Conservation (phyloP, 2,329 filamentous ascomycete species). For the Grosmannia clavigera region DNA sequence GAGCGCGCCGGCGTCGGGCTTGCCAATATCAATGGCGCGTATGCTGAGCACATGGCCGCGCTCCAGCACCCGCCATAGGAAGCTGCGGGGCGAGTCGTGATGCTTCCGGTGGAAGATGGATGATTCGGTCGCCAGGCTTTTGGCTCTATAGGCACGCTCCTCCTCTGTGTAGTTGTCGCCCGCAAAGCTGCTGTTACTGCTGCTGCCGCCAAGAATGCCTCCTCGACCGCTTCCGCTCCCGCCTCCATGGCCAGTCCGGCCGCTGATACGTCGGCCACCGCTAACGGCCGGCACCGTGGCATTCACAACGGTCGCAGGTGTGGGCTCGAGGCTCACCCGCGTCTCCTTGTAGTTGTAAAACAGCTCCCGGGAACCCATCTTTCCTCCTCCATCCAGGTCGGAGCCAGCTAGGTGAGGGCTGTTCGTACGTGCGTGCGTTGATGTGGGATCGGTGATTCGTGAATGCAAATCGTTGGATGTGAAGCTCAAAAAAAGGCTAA, state of each 20-base stretch:
- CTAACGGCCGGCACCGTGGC: conserved; percentile 51
- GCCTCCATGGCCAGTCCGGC: neutral
- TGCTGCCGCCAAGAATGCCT: conserved; percentile 22
- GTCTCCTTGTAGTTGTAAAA: conserved; percentile 75
- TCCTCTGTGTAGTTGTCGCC: conserved; percentile 49
- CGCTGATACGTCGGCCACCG: conserved; percentile 12
- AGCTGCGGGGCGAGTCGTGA: conserved; percentile 65
- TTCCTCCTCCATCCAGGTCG: conserved; percentile 44
- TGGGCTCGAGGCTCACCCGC: conserved; percentile 67
- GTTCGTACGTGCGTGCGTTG: neutral
- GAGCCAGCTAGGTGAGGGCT: neutral
- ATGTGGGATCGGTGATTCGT: neutral
- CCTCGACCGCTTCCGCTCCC: conserved; percentile 5
- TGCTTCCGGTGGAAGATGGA: conserved; percentile 76
- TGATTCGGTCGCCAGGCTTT: conserved; percentile 63
- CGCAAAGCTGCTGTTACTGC: conserved; percentile 24
- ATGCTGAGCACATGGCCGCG: conserved; percentile 71
- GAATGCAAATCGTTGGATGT: neutral
- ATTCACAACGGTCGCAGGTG: conserved; percentile 55
- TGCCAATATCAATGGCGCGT: conserved; percentile 69
- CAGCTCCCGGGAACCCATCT: conserved; percentile 51
- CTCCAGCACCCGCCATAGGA: conserved; percentile 83
- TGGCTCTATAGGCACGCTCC: conserved; percentile 52
- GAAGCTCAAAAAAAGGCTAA: conserved; percentile 1
- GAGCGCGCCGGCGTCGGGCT: conserved; percentile 40